Evolutionary conservation across 257 asterid species (phyloP), one percentile per base, ranked within the genome.

Genomic region (Fraxinus pennsylvanica): DNA sequence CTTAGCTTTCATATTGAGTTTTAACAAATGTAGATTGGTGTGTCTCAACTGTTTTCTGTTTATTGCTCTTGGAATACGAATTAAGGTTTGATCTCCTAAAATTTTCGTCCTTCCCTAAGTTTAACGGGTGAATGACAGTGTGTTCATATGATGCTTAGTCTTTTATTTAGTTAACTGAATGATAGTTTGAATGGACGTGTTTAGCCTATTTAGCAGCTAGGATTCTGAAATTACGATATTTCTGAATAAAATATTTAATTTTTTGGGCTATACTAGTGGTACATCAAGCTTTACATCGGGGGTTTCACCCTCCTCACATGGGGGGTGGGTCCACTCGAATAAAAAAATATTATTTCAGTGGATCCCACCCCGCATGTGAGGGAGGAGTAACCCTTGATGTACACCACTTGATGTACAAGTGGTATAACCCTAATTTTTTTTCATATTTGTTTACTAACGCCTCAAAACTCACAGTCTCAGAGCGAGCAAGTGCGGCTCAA

Each of bases 401-500:
- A 25, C 27, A 25, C 27, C 27, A 25, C 27, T 25, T 25, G 27
- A 25, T 25, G 27, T 25, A 25, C 27, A 25, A 25, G 27, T 25
- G 27, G 27, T 25, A 25, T 25, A 25, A 25, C 27, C 0, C 27
- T 25, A 25, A 25, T 25, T 22, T 8, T 9, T 76, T 78, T 76
- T 50, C 47, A 32, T 47, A 39, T 35, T 10, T 25, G 4, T 63
- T 63, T 10, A 19, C 19, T 22, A 3, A 63, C 15, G 27, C 32
- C 17, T 63, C 19, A 25, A 57, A 57, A 57, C 67, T 57, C 67
- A 19, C 89, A 96, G 99, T 81, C 86, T 83, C 81, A 79, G 84
- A 89, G 85, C 73, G 97, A 93, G 88, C 71, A 78, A 75, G 88
- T 88, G 39, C 92, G 98, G 81, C 77, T 73, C 76, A 80, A 79